These are phyloP conservation scores for Stagonosporopsis cucurbitacearum DNA, from an alignment of 2,329 filamentous ascomycete species.

Conservation along the genomic window DNA sequence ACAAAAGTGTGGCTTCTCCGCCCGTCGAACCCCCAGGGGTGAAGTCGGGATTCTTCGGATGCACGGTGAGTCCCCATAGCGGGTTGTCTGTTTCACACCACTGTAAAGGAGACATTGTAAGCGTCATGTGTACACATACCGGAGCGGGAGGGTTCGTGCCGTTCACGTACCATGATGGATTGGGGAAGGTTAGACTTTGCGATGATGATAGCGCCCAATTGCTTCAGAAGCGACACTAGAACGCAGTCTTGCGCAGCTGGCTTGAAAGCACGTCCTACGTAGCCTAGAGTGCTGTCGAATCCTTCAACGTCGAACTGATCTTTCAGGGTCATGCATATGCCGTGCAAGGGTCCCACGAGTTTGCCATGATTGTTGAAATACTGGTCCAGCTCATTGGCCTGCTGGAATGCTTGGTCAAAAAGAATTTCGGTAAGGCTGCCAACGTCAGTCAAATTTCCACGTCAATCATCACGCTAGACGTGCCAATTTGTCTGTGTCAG, in stretches of 20 bases:
- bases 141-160: constrained; percentile 1
- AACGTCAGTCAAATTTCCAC: constrained; percentile 55
- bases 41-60: constrained; percentile 63
- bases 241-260: constrained; percentile 59
- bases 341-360: constrained; percentile 56
- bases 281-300: constrained; percentile 62
- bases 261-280: constrained; percentile 66
- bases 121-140: constrained; percentile 42
- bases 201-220: constrained; percentile 57
- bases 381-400: constrained; percentile 51
- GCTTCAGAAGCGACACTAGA: constrained; percentile 64
- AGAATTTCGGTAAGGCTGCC: constrained; percentile 56
- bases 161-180: constrained; percentile 59
- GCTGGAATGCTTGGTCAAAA: constrained; percentile 52
- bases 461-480: constrained; percentile 54
- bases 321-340: constrained; percentile 57
- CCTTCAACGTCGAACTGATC: constrained; percentile 58
- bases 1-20: constrained; percentile 64
- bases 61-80: constrained; percentile 64
- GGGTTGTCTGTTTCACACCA: constrained; percentile 67
- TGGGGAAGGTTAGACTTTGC: constrained; percentile 62
- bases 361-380: constrained; percentile 46
- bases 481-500: constrained; percentile 53
- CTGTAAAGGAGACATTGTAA: constrained; percentile 56
- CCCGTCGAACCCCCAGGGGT: constrained; percentile 65